Evolutionary conservation across 305 asterid genomes (phyloP).

Genomic region (Plantago lanceolata): DNA sequence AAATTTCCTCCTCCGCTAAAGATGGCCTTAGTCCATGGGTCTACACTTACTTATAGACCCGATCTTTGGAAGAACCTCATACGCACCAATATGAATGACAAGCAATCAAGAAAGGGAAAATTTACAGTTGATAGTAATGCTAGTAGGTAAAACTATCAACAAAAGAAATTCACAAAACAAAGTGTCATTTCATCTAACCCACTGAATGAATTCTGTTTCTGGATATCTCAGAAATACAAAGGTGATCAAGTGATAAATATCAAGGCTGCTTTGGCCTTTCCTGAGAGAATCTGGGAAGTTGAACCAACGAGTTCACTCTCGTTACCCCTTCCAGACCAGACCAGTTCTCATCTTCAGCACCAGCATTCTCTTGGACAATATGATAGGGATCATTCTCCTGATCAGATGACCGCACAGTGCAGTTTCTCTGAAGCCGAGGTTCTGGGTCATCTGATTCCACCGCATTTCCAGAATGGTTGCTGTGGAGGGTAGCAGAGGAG

Average conservation of each 20-base stretch:
- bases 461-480: conserved; percentile 51
- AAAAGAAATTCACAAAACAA: no score
- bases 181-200: no score
- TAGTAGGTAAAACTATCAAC: no score
- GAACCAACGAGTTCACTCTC: conserved; percentile 81
- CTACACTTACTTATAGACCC: no score
- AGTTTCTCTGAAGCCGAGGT: conserved; percentile 75
- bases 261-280: conserved; percentile 58
- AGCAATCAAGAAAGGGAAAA: no score
- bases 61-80: no score
- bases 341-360: conserved; percentile 60
- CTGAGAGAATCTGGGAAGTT: conserved; percentile 74
- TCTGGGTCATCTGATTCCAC: conserved; percentile 70
- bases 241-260: conserved; percentile 10
- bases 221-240: no score
- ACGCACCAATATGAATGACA: no score
- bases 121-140: no score
- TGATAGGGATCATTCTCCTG: conserved; percentile 37
- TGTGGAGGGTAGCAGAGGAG: conserved; percentile 66
- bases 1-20: no score
- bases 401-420: conserved; percentile 66
- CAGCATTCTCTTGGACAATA: conserved; percentile 29
- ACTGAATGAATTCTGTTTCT: no score
- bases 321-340: conserved; percentile 90
- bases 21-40: no score